phyloP scores from a whole-genome alignment of 495 filamentous ascomycete genomes.

The Clohesyomyces aquaticus region DNA sequence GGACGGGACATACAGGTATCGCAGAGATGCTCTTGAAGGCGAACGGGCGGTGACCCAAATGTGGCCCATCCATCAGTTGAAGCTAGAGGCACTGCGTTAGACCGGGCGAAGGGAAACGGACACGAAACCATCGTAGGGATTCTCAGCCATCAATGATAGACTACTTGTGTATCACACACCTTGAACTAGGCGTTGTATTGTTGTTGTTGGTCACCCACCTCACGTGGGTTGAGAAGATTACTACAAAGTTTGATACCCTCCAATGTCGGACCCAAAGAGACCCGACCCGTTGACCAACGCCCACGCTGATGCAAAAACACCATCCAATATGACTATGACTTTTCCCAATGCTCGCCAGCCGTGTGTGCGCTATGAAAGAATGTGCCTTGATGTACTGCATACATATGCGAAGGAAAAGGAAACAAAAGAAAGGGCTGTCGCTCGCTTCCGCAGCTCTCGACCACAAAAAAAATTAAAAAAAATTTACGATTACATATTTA shows the following conservation, averaged over 20 bases:
- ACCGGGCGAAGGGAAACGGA: no score
- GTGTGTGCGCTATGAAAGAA: constrained; percentile 9
- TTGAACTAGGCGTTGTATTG: constrained; percentile 18
- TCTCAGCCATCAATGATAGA: no score
- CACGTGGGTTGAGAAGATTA: constrained; percentile 21
- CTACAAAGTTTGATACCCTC: constrained; percentile 18
- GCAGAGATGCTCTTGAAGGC: no score
- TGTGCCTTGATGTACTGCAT: not conserved
- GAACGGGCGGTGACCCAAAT: no score
- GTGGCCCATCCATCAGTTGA: no score
- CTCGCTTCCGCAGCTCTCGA: no score
- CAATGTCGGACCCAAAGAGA: constrained; percentile 2
- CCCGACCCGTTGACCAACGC: no score
- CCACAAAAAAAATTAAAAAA: not conserved
- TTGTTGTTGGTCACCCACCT: constrained; percentile 8
- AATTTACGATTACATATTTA: constrained; percentile 24
- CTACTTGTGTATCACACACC: no score
- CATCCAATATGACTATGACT: constrained; percentile 23
- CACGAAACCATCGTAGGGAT: no score
- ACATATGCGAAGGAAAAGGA: constrained; percentile 2
- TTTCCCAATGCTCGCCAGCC: not conserved
- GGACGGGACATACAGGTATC: no score
- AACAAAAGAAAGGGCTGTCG: not conserved
- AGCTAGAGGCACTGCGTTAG: no score
- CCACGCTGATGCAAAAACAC: constrained; percentile 36